Evolutionary conservation across 140 eudicot genomes (phyloP).

Genomic region (Ambrosia hybrid): DNA sequence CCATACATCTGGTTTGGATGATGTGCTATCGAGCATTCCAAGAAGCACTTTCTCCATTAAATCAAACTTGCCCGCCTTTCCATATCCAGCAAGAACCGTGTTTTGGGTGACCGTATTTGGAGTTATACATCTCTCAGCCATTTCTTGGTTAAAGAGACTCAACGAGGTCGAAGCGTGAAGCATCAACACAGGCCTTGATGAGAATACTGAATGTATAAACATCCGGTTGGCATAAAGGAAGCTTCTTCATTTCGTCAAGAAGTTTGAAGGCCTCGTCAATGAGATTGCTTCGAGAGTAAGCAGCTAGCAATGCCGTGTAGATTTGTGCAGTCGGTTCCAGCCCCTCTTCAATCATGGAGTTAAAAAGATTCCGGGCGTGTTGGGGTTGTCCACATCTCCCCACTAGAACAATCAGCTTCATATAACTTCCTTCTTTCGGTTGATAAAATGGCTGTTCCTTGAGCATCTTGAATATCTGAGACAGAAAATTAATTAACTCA

Average conservation of each 20-base stretch:
- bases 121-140: conserved; percentile 58
- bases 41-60: conserved; percentile 79
- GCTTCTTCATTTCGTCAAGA: conserved; percentile 66
- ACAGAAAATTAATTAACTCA: no score
- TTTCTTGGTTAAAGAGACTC: conserved; percentile 68
- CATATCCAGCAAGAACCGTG: conserved; percentile 73
- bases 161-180: conserved; percentile 60
- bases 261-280: conserved; percentile 74
- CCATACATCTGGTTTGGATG: conserved; percentile 85
- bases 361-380: conserved; percentile 67
- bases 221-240: conserved; percentile 93
- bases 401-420: conserved; percentile 78
- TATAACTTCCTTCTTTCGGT: conserved; percentile 84
- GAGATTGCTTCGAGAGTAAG: conserved; percentile 65
- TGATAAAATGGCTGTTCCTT: conserved; percentile 82
- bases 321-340: conserved; percentile 76
- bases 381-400: conserved; percentile 81
- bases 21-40: conserved; percentile 65
- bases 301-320: conserved; percentile 80
- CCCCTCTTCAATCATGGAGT: conserved; percentile 74
- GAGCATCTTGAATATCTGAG: conserved; percentile 87
- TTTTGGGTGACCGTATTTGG: conserved; percentile 96
- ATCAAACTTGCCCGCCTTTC: conserved; percentile 75
- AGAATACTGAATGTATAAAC: conserved; percentile 78
- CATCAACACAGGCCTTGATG: conserved; percentile 78